Evolutionary conservation across 2,329 filamentous ascomycete genomes (phyloP).

Genomic region (Didymella pinodella): DNA sequence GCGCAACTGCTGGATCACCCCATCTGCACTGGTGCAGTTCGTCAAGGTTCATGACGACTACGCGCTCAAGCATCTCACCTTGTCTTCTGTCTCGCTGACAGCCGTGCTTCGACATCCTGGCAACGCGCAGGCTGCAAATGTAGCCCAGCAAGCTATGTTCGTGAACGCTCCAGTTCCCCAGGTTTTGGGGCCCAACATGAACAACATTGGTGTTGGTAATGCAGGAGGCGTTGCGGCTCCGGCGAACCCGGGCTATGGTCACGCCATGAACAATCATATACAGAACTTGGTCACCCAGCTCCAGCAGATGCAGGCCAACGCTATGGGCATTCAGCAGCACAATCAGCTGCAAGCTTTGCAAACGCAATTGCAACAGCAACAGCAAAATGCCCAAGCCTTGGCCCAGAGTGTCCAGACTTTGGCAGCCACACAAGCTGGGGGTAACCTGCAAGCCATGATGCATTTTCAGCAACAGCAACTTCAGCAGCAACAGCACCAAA

Average conservation of each 20-base stretch:
- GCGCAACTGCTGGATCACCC: conserved; percentile 74
- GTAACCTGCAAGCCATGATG: neutral
- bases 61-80: conserved; percentile 61
- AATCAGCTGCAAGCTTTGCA: conserved; percentile 25
- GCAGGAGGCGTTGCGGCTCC: conserved; percentile 13
- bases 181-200: conserved; percentile 1
- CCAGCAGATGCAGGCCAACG: conserved; percentile 32
- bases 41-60: conserved; percentile 58
- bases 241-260: conserved; percentile 2
- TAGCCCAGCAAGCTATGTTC: conserved; percentile 6
- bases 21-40: conserved; percentile 63
- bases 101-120: conserved; percentile 30
- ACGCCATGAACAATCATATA: conserved; percentile 26
- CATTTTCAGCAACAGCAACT: conserved; percentile 14
- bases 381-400: conserved; percentile 13
- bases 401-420: conserved; percentile 7
- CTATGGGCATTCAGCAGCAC: conserved; percentile 25
- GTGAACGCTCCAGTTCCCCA: conserved; percentile 8
- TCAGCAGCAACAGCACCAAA: conserved; percentile 11
- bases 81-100: conserved; percentile 72
- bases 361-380: conserved; percentile 29
- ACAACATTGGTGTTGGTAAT: conserved; percentile 26
- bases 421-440: conserved; percentile 4
- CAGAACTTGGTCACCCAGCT: conserved; percentile 32
- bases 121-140: conserved; percentile 12